Percentiles rank a stretch among this genome's conserved stretches.
These are phyloP conservation scores for Ampelocalamus luodianensis DNA, from an alignment of 176 grass and related monocot genomes.

Conservation along the genomic window DNA sequence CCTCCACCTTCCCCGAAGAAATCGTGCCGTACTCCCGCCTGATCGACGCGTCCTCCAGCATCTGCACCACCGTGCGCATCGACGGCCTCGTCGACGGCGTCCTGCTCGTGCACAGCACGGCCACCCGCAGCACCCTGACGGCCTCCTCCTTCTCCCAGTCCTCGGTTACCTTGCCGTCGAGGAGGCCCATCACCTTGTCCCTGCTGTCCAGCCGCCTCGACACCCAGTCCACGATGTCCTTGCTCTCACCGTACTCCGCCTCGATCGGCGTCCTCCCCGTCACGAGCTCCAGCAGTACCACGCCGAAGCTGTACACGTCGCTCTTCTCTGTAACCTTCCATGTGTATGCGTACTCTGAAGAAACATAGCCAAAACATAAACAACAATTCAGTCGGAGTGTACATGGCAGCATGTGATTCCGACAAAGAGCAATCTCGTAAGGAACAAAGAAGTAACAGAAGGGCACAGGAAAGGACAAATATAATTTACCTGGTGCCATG, in stretches of 20 bases:
- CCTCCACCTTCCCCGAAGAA: constrained; percentile 26
- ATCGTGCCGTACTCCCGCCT: background rate
- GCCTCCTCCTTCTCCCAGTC: constrained; percentile 71
- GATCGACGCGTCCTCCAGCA: constrained; percentile 73
- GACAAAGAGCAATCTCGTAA: background rate
- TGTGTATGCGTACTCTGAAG: constrained; percentile 76
- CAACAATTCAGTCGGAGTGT: background rate
- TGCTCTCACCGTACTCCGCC: constrained; percentile 48
- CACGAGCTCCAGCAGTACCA: constrained; percentile 86
- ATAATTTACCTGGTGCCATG: constrained; percentile 68
- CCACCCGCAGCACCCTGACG: constrained; percentile 57
- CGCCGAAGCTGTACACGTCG: constrained; percentile 97
- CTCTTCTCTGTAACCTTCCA: constrained; percentile 92
- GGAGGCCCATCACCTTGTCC: constrained; percentile 44
- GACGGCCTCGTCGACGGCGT: constrained; percentile 74
- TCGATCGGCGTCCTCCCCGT: constrained; percentile 59
- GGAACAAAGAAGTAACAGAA: background rate
- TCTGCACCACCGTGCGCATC: constrained; percentile 88
- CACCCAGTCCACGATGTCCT: constrained; percentile 79
- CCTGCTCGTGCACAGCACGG: constrained; percentile 67
- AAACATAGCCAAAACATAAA: background rate
- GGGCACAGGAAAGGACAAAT: background rate
- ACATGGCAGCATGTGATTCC: background rate
- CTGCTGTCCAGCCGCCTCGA: constrained; percentile 51
- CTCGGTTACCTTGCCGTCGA: constrained; percentile 59